Evolutionary conservation across 768 basidiomycete genomes (phyloP).

Genomic region (Panus rudis): DNA sequence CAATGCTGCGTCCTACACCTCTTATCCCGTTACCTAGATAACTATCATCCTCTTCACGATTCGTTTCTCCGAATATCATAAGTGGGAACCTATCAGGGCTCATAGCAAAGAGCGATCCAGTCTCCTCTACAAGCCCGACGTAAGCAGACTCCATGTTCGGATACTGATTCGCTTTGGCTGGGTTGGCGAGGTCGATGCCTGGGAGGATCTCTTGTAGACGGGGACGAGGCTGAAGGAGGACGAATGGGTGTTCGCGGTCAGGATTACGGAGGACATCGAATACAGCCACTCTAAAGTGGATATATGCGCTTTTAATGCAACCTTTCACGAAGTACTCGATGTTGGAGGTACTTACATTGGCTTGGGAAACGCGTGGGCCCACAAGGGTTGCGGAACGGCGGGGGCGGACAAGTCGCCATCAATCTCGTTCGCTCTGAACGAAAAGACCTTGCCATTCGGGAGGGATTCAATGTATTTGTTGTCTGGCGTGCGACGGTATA

Average conservation of each 20-base stretch:
- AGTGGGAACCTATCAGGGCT: conserved; percentile 77
- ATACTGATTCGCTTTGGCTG: conserved; percentile 32
- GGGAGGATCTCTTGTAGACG: conserved; percentile 69
- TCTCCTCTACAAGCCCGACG: conserved; percentile 70
- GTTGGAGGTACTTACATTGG: conserved; percentile 74
- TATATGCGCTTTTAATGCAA: conserved; percentile 1
- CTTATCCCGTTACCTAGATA: too few species aligned
- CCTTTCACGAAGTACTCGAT: conserved; percentile 5
- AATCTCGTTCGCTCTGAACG: conserved; percentile 46
- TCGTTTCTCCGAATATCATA: conserved; percentile 58
- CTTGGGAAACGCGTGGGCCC: conserved; percentile 51
- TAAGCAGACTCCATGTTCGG: conserved; percentile 63
- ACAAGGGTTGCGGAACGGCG: conserved; percentile 41
- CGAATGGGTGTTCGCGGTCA: conserved; percentile 55
- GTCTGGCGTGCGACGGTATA: conserved; percentile 74
- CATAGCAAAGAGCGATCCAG: conserved; percentile 78
- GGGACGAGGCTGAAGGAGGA: conserved; percentile 82
- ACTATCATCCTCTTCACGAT: conserved; percentile 14
- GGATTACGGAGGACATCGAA: conserved; percentile 63
- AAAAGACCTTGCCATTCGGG: conserved; percentile 71
- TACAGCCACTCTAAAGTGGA: conserved; percentile 72
- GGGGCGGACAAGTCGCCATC: conserved; percentile 21
- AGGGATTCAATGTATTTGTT: conserved; percentile 75
- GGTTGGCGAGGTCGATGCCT: conserved; percentile 26
- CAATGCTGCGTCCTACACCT: conserved; percentile 20